Base-by-base conservation (phyloP, 352 stramenopile species). In the Thraustotheca clavata region DNA sequence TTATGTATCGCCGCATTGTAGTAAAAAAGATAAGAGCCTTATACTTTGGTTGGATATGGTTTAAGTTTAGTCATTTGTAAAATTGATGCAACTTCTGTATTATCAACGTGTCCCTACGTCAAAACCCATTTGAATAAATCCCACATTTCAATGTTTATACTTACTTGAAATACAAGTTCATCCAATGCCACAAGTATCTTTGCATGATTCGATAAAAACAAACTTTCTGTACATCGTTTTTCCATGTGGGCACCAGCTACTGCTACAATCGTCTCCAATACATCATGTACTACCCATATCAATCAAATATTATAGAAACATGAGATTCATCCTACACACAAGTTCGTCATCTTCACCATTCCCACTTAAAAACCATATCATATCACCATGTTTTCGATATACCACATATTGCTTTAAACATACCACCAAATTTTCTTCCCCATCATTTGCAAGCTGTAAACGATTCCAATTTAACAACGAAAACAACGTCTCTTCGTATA, bases 301-400 rank as follows among this genome's bases (percentile, higher is more conserved):
- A 20, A 33, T 27, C 18, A 46, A 36, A 52, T 7, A 54, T 54
- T 35, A 18, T 33, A 22, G 24, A 43, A 48, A 18, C 31, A 52
- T 67, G 18, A 29, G 6, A 41, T 24, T 20, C 41, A 50, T 9
- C 77, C 55, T 72, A 89, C 80, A 74, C 16, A 87, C 76, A 36
- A 89, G 76, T 35, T 89, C 80, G 49, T 89, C 80, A 60, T 89
- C 88, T 46, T 88, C 80, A 22, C 73, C 67, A 31, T 63, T 85
- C 22, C 80, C 80, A 8, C 75, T 77, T 9, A 89, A 73, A 38
- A 85, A 76, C 46, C 84, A 71, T 16, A 77, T 72, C 12, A 89
- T 69, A 52, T 89, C 80, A 3, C 80, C 79, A 12, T 86, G 36
- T 29, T 78, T 71, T 5, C 76, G 79, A 27, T 80, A 57, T 20